phyloP scores from a whole-genome alignment of 805 yeast species.

The Barnettozyma californica region DNA sequence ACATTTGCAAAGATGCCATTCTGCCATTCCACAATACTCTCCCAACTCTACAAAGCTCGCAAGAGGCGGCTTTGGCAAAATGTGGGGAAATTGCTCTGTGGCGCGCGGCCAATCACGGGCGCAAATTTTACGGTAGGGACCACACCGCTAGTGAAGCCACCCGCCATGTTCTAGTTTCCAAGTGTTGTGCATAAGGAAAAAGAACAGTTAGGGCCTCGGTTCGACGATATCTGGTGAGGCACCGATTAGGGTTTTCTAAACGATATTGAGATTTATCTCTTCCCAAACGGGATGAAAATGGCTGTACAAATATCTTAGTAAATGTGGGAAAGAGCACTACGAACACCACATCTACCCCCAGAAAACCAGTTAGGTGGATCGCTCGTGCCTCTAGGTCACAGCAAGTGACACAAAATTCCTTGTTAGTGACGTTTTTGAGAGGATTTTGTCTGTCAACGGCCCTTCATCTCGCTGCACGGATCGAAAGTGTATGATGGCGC shows the following conservation, averaged over 20 bases:
- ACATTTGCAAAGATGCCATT: too few species aligned
- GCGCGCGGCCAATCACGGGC: constrained; percentile 1
- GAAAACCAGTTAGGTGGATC: background rate
- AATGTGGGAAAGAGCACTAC: background rate
- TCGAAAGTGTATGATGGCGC: background rate
- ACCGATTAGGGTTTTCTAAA: background rate
- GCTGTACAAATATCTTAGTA: background rate
- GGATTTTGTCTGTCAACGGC: background rate
- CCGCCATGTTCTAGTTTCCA: background rate
- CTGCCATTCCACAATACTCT: too few species aligned
- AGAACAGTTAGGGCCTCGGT: background rate
- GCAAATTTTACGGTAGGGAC: background rate
- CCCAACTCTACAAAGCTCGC: too few species aligned
- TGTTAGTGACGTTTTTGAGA: background rate
- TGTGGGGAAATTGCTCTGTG: constrained; percentile 1
- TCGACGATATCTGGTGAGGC: background rate
- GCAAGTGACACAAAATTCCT: constrained; percentile 1
- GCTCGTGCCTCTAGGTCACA: background rate
- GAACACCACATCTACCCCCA: background rate
- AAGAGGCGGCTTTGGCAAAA: background rate
- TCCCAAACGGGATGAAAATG: background rate
- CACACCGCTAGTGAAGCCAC: background rate
- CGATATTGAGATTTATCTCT: background rate
- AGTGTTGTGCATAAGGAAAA: background rate
- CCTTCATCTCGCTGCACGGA: background rate